Conservation (phyloP, 1,284 basidiomycete genomes). For the Leccinum subfulvum region DNA sequence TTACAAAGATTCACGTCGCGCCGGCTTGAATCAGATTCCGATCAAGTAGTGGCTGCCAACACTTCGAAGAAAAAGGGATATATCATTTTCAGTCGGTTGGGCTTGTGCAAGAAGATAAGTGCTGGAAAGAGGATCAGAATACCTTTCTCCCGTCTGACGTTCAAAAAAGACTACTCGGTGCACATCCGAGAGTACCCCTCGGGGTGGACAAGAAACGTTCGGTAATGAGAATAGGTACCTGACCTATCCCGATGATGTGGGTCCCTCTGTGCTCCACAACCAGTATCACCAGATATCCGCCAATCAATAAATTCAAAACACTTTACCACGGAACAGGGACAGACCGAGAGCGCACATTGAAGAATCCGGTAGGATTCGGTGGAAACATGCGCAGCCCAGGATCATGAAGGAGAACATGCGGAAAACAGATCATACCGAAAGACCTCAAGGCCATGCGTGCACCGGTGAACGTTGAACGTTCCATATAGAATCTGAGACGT, state of each 20-base stretch:
- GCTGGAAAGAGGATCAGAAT: not conserved
- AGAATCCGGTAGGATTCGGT: not conserved
- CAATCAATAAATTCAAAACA: not conserved
- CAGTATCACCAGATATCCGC: not conserved
- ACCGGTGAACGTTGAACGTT: too few species aligned
- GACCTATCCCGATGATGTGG: not conserved
- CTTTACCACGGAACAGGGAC: not conserved
- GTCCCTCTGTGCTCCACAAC: too few species aligned
- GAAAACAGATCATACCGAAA: too few species aligned
- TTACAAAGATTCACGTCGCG: too few species aligned
- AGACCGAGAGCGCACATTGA: not conserved
- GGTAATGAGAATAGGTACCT: not conserved
- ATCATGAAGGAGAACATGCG: not conserved
- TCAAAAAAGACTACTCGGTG: not conserved
- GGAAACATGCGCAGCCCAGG: not conserved
- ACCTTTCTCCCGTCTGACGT: not conserved
- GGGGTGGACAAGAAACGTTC: not conserved
- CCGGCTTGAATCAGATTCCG: too few species aligned
- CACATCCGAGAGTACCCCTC: not conserved
- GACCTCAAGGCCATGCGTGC: too few species aligned
- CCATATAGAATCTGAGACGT: not conserved
- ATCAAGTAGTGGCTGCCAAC: not conserved
- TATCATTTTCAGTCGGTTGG: not conserved
- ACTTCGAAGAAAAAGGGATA: not conserved
- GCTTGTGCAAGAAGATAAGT: not conserved